Conservation (phyloP, 2,329 filamentous ascomycete genomes). For the Juglanconis oblonga region DNA sequence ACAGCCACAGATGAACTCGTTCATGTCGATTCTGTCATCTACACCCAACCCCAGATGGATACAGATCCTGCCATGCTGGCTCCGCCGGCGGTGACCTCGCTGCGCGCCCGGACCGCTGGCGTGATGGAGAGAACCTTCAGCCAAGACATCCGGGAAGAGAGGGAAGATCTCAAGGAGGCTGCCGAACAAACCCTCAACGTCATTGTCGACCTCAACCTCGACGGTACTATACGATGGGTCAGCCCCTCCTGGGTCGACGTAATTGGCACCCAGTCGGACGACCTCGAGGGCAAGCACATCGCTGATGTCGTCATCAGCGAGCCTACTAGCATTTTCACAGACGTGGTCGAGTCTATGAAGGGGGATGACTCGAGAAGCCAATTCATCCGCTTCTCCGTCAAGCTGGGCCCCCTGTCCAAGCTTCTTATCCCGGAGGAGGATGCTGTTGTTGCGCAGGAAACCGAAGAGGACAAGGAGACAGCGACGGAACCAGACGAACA, state of each 20-base stretch:
- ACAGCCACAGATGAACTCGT: constrained; percentile 31
- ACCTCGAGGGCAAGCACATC: constrained; percentile 73
- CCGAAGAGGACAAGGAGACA: constrained; percentile 29
- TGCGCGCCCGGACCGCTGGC: constrained; percentile 47
- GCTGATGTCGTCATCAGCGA: constrained; percentile 75
- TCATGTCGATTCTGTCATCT: constrained; percentile 27
- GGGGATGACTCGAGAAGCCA: constrained; percentile 91
- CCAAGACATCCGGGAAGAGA: constrained; percentile 87
- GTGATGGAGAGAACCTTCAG: constrained; percentile 69
- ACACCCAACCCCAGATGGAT: constrained; percentile 42
- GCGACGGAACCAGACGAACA: constrained; percentile 27
- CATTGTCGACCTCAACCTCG: constrained; percentile 88
- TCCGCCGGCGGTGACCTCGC: constrained; percentile 50
- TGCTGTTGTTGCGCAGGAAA: constrained; percentile 35
- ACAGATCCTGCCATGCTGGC: constrained; percentile 42
- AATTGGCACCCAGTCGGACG: constrained; percentile 72
- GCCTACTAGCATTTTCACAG: constrained; percentile 75
- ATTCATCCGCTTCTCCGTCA: constrained; percentile 77
- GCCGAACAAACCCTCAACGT: constrained; percentile 96
- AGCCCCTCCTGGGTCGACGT: constrained; percentile 95
- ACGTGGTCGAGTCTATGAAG: constrained; percentile 84
- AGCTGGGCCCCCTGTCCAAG: constrained; percentile 67
- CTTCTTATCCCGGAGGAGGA: constrained; percentile 47
- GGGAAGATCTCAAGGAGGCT: constrained; percentile 89
- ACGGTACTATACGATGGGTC: constrained; percentile 90